Evolutionary conservation across 116 monocot genomes (phyloP), one percentile per base, ranked within the genome.

Genomic region (Iris pallida): DNA sequence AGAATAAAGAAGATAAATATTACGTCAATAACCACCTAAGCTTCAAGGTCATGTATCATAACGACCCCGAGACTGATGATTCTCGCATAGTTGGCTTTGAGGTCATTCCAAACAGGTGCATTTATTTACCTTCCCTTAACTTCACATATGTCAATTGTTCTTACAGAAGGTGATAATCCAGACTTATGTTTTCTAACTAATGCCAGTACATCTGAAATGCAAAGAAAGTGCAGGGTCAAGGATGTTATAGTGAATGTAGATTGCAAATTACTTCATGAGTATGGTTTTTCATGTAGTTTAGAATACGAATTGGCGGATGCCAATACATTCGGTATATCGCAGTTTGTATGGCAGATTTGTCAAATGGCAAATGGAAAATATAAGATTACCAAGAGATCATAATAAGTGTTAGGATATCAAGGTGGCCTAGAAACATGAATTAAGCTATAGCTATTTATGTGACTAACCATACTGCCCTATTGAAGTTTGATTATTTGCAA

Each of bases 341-440:
- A 97, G 96, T 76, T 42, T 97, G 48, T 87, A 73, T 78, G 96
- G 96, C 59, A 92, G 96, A 70, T 97, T 92, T 85, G 96, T 97
- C 63, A 97, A 97, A 69, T 97, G 96, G 96, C 54, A 68, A 43
- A 97, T 92, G 96, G 96, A 92, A 74, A 83, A 80, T 75, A 92
- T 92, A 79, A 81, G 85, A 57, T 71, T 52, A 56, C 8, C 20
- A 67, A 16, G 16, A 16, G 55, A 67, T 49, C 0, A 67, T 53
- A 54, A 16, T 30, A 67, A 54, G 40, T 16, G n/a, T 16, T 67
- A 3, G 19, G 20, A 67, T 53, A 67, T 55, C 55, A 8, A 53
- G 16, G 40, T 42, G 43, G 20, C 4, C 42, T 8, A 10, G 6
- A 42, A n/a, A 41, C 49, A 12, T 30, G 61, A 61, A 45, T 61